These are phyloP conservation scores for Termitomyces sp. DNA, from an alignment of 768 basidiomycete species.

Conservation along the genomic window DNA sequence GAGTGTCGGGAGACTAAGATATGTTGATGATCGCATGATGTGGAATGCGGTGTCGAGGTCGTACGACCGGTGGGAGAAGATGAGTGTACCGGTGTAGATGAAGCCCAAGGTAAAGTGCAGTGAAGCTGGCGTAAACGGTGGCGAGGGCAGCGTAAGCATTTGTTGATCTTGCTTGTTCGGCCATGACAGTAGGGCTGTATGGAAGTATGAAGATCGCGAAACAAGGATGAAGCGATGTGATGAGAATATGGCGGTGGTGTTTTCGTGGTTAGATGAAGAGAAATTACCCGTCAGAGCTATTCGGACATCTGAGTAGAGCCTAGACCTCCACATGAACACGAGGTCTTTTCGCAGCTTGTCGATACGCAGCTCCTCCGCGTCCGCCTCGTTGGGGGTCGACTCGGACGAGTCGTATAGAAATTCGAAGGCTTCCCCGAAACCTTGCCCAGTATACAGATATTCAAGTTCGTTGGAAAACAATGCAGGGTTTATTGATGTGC, in stretches of 20 bases:
- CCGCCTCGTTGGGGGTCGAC: slow-evolving; percentile 45
- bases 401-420: slow-evolving; percentile 77
- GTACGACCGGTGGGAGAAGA: slow-evolving; percentile 90
- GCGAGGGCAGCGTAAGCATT: slow-evolving; percentile 76
- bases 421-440: slow-evolving; percentile 84
- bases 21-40: slow-evolving; percentile 80
- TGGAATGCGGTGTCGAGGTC: slow-evolving; percentile 91
- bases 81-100: slow-evolving; percentile 92
- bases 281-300: slow-evolving; percentile 75
- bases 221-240: slow-evolving; percentile 92
- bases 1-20: slow-evolving; percentile 73
- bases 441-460: slow-evolving; percentile 92
- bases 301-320: slow-evolving; percentile 89
- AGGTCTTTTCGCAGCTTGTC: slow-evolving; percentile 92
- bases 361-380: slow-evolving; percentile 52
- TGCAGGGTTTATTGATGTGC: slow-evolving; percentile 68
- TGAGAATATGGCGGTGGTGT: slow-evolving; percentile 80
- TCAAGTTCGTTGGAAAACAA: slow-evolving; percentile 91
- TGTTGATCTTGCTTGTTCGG: slow-evolving; percentile 43
- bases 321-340: slow-evolving; percentile 95
- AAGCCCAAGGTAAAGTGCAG: slow-evolving; percentile 93
- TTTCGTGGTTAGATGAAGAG: slow-evolving; percentile 61
- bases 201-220: slow-evolving; percentile 88
- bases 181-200: slow-evolving; percentile 74
- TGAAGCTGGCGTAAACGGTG: slow-evolving; percentile 93